Base-by-base conservation (phyloP, 768 basidiomycete species). In the Lentinula sp. region DNA sequence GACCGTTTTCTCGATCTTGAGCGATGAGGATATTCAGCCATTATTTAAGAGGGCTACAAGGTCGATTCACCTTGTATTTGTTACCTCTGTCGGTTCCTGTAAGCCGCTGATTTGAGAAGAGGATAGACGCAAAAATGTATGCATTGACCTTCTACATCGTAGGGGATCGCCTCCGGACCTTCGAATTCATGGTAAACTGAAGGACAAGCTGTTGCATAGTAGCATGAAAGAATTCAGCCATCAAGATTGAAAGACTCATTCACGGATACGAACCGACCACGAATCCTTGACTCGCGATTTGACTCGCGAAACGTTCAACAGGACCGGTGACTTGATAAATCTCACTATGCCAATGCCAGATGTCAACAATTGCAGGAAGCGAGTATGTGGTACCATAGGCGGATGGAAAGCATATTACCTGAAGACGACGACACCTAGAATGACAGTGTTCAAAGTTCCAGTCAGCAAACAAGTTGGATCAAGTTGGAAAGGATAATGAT, bases 271-370 rank as follows among this genome's bases (percentile, higher is more conserved):
- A 58, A 90, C 91, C 91, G 10, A 91, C 90, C 51, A 93, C 82
- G 65, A 83, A 92, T 64, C 92, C 92, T 35, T 93, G 88, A 63
- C 88, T 91, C 8, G 92, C 93, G 65, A 95, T 93, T 74, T 91
- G 89, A 13, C 89, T 86, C 0, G 90, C 90, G 69, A 91, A 93
- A 54, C 95, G 85, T 71, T 95, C 94, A n/a, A 96, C 95, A 39
- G 95, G 95, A 0, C 93, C 93, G n/a, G 93, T 95, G 1, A 95
- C 93, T 71, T 93, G 91, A 70, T 97, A 98, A 59, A 98, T 98
- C 76, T 96, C 95, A 67, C 93, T 94, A 68, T 9, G 18, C 46
- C 6, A 45, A 10, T 4, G 9, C 33, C 12, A 49, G 4, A 51
- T 7, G 28, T 28, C 28, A 28, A 28, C 28, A 28, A 28, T 28